Evolutionary conservation across 495 filamentous ascomycete genomes (phyloP).

Genomic region (Aspergillus diversus): DNA sequence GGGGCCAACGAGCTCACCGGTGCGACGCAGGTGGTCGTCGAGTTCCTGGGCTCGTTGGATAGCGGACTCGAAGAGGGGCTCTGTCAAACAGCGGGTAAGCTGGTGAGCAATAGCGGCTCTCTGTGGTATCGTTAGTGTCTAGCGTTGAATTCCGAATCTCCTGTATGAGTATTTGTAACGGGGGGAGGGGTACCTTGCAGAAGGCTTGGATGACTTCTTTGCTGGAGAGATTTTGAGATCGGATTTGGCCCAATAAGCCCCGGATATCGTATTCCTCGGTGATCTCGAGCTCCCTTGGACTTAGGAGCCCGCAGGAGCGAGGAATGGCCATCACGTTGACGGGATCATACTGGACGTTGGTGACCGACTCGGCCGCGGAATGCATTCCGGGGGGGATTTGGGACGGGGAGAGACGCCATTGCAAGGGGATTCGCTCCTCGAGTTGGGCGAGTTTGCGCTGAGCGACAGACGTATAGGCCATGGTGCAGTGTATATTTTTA

Average conservation of each 20-base stretch:
- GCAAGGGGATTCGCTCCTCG: slow-evolving; percentile 46
- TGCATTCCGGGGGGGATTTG: slow-evolving; percentile 45
- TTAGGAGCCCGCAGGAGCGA: slow-evolving; percentile 54
- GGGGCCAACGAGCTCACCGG: slow-evolving; percentile 57
- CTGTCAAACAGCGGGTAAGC: slow-evolving; percentile 65
- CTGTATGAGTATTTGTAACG: background rate
- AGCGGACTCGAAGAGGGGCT: slow-evolving; percentile 67
- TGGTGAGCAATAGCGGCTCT: slow-evolving; percentile 64
- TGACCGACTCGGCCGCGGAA: slow-evolving; percentile 45
- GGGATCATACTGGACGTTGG: slow-evolving; percentile 35
- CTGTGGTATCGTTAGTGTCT: slow-evolving; percentile 25
- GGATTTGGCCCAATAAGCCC: slow-evolving; percentile 52
- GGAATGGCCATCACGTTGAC: slow-evolving; percentile 52
- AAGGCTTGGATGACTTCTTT: slow-evolving; percentile 62
- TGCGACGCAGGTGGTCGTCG: slow-evolving; percentile 55
- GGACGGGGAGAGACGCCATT: slow-evolving; percentile 48
- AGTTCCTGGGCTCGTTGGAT: slow-evolving; percentile 59
- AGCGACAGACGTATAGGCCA: slow-evolving; percentile 32
- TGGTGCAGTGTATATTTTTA: background rate
- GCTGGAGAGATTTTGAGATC: slow-evolving; percentile 48
- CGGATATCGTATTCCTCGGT: slow-evolving; percentile 61
- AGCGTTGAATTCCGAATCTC: background rate
- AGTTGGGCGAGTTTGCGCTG: slow-evolving; percentile 51
- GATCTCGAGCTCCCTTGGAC: slow-evolving; percentile 55
- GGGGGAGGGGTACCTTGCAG: slow-evolving; percentile 51